These are phyloP conservation scores for Sordariomycetes sp. DNA, from an alignment of 2,329 filamentous ascomycete species.

Conservation along the genomic window DNA sequence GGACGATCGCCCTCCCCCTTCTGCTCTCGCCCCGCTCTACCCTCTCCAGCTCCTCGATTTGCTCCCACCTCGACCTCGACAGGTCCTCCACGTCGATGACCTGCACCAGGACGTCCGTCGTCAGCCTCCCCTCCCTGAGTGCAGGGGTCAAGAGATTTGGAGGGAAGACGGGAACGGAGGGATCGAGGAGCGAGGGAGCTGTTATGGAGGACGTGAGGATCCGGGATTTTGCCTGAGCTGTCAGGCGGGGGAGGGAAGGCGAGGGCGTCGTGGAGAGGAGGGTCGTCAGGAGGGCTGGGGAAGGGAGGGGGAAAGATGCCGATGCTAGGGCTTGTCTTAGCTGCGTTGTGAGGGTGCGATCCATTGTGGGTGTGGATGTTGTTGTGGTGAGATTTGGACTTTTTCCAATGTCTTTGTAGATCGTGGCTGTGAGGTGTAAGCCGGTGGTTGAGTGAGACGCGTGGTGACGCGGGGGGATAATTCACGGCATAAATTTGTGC, in stretches of 20 bases:
- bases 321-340: constrained; percentile 34
- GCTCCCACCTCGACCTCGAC: constrained; percentile 66
- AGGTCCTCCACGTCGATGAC: constrained; percentile 81
- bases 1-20: constrained; percentile 68
- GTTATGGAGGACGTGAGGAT: constrained; percentile 70
- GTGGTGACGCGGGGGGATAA: neutral
- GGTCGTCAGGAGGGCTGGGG: constrained; percentile 45
- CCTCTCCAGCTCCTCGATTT: constrained; percentile 70
- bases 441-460: neutral
- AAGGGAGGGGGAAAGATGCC: constrained; percentile 39
- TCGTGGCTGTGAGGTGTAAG: neutral
- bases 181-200: constrained; percentile 34
- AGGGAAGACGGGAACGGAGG: constrained; percentile 32
- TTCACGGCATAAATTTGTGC: neutral
- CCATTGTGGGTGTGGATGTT: constrained; percentile 12
- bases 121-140: constrained; percentile 41
- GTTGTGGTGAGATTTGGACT: neutral
- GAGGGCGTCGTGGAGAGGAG: constrained; percentile 43
- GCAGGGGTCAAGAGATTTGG: constrained; percentile 32
- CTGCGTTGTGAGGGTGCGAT: constrained; percentile 23
- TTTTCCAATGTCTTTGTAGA: too few species aligned
- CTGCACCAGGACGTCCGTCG: constrained; percentile 59
- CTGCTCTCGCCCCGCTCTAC: constrained; percentile 60
- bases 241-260: constrained; percentile 56
- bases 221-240: constrained; percentile 70